These are phyloP conservation scores for Fusarium fujikuroi DNA, from an alignment of 2,329 filamentous ascomycete species.

Conservation along the genomic window DNA sequence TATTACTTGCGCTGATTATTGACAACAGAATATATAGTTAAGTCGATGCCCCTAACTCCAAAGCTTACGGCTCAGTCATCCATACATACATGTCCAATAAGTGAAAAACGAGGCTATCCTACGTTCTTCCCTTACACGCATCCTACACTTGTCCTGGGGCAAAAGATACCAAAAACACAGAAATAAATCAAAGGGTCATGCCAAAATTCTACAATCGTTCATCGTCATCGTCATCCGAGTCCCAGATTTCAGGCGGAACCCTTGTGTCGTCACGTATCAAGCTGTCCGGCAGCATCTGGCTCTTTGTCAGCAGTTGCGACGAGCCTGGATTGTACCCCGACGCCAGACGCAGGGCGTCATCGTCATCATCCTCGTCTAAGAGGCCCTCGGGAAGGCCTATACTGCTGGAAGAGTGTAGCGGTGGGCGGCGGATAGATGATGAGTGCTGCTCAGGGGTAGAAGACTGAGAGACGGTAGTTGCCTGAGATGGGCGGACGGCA, in stretches of 20 bases:
- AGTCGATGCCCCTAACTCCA: constrained; percentile 16
- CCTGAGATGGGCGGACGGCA: constrained; percentile 48
- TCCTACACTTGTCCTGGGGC: background rate
- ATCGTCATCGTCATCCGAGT: constrained; percentile 50
- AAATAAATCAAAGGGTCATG: background rate
- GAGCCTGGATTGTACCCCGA: constrained; percentile 27
- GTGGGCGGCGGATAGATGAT: constrained; percentile 18
- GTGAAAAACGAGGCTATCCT: background rate
- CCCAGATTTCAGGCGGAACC: constrained; percentile 50
- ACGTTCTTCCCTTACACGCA: background rate
- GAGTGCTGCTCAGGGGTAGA: constrained; percentile 46
- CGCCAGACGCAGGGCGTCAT: constrained; percentile 36
- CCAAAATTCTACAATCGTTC: constrained; percentile 28
- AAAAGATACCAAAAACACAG: background rate
- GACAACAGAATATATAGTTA: background rate
- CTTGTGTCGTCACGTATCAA: constrained; percentile 52
- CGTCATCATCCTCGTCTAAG: constrained; percentile 42
- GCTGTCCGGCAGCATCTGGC: constrained; percentile 64
- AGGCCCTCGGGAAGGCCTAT: constrained; percentile 37
- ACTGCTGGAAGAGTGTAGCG: constrained; percentile 41
- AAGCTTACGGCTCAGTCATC: constrained; percentile 10
- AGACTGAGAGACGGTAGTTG: constrained; percentile 52
- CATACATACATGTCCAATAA: constrained; percentile 9
- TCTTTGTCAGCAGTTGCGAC: constrained; percentile 62
- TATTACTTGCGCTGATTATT: background rate